These are phyloP conservation scores for Phyllostachys edulis DNA, from an alignment of 176 grass and related monocot species.

Conservation along the genomic window DNA sequence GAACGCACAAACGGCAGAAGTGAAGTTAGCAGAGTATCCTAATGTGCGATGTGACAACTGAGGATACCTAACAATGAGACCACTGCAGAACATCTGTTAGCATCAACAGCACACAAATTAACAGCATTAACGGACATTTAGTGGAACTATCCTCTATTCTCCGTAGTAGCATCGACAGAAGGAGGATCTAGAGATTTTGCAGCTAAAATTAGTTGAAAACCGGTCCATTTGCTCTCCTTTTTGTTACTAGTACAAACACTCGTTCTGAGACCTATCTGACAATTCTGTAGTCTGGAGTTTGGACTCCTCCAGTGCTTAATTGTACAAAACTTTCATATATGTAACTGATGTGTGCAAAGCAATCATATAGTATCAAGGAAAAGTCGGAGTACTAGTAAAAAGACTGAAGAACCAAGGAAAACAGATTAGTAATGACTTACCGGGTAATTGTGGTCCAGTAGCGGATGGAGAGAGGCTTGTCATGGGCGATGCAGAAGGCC, in stretches of 20 bases:
- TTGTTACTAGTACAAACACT: not conserved
- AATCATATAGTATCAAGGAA: not conserved
- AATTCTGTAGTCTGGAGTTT: no score
- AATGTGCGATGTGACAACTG: not conserved
- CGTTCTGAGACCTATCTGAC: no score
- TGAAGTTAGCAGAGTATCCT: not conserved
- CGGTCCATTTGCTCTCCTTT: not conserved
- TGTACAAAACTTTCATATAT: not conserved
- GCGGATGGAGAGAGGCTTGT: slow-evolving; percentile 32
- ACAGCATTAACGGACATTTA: not conserved
- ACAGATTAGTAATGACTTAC: slow-evolving; percentile 9
- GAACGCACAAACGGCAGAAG: not conserved
- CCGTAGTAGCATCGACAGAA: not conserved
- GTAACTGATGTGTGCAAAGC: not conserved
- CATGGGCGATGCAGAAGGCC: slow-evolving; percentile 43
- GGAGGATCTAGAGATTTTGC: not conserved
- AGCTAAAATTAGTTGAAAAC: not conserved
- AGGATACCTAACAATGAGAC: not conserved
- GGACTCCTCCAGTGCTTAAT: not conserved
- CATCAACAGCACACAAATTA: not conserved
- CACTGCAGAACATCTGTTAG: not conserved
- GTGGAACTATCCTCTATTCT: not conserved
- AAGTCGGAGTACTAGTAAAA: not conserved
- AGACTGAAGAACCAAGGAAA: not conserved
- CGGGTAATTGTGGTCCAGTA: slow-evolving; percentile 43